phyloP scores from a whole-genome alignment of 768 basidiomycete genomes.

The Punctularia strigosozonata region DNA sequence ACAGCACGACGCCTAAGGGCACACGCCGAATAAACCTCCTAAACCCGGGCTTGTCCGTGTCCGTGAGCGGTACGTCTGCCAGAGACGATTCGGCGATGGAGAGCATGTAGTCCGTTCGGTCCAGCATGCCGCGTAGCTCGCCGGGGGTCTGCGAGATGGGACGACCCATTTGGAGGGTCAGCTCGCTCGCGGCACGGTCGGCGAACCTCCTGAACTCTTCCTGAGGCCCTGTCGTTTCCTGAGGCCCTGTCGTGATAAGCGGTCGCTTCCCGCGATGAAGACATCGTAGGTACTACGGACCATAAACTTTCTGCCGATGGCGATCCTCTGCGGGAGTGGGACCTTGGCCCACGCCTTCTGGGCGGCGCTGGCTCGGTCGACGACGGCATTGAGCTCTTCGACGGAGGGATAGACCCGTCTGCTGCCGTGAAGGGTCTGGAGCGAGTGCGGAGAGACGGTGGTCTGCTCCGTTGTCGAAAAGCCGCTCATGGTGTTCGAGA shows the following conservation, averaged over 20 bases:
- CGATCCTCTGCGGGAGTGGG: constrained; percentile 50
- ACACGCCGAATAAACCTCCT: constrained; percentile 71
- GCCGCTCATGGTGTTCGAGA: constrained; percentile 5
- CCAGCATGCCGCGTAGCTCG: constrained; percentile 73
- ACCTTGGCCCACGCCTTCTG: constrained; percentile 65
- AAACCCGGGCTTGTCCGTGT: constrained; percentile 78
- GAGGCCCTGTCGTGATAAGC: neutral
- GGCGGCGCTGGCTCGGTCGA: constrained; percentile 46
- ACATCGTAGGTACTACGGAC: constrained; percentile 29
- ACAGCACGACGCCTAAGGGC: constrained; percentile 79
- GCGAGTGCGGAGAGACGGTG: constrained; percentile 76
- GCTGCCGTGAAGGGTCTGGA: constrained; percentile 54
- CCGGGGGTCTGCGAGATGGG: constrained; percentile 70
- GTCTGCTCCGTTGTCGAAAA: constrained; percentile 37
- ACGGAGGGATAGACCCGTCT: constrained; percentile 54
- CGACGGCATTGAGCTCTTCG: constrained; percentile 46
- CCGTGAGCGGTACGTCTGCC: constrained; percentile 58
- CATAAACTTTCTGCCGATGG: constrained; percentile 61
- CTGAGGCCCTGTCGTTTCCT: constrained; percentile 30
- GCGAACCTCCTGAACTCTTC: constrained; percentile 37
- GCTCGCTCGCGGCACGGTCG: constrained; percentile 60
- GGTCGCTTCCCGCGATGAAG: neutral
- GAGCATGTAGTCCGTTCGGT: constrained; percentile 76
- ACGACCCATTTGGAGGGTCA: constrained; percentile 87
- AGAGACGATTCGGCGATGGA: constrained; percentile 70